Conservation (phyloP, 73 alveolate species). For the Tetrahymena borealis region DNA sequence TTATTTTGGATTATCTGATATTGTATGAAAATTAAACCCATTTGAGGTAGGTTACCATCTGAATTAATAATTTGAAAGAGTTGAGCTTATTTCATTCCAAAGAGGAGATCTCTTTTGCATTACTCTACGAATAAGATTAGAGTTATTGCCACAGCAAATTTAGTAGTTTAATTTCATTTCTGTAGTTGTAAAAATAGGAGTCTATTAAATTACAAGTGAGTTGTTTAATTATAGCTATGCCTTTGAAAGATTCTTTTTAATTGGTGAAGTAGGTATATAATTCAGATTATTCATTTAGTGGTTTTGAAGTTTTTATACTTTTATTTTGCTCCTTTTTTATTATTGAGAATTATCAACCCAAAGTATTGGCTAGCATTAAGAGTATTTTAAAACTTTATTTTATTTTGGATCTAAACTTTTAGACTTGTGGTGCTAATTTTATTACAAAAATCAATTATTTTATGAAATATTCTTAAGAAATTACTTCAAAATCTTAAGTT, state of each 20-base stretch:
- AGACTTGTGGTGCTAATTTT: background rate
- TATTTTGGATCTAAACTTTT: background rate
- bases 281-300: background rate
- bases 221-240: background rate
- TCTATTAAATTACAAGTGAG: background rate
- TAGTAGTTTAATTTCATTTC: constrained; percentile 11
- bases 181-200: background rate
- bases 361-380: background rate
- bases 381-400: background rate
- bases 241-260: background rate
- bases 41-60: constrained; percentile 19
- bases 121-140: constrained; percentile 12
- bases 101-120: constrained; percentile 9
- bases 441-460: background rate
- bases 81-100: constrained; percentile 22
- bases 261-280: background rate
- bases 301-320: background rate
- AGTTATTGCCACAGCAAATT: constrained; percentile 27
- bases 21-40: constrained; percentile 16
- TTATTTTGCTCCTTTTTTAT: background rate
- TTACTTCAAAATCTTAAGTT: background rate
- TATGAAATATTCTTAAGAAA: background rate
- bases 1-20: background rate
- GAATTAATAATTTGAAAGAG: constrained; percentile 23
- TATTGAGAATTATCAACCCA: background rate